Evolutionary conservation across 108 stramenopile genomes (phyloP).

Genomic region (Skeletonema menzelii): DNA sequence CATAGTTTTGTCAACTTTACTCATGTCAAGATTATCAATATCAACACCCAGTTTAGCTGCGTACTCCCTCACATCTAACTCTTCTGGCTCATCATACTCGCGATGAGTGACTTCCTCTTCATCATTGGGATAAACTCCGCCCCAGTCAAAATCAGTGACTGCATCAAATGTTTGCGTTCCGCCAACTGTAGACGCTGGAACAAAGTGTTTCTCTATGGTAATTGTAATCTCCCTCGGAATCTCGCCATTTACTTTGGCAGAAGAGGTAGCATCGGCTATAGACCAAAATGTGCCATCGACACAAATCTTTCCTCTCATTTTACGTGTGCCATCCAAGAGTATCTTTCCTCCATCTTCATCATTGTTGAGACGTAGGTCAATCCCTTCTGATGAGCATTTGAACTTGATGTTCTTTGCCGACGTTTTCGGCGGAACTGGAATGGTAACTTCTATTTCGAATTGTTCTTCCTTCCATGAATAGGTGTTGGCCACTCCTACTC

Average conservation of each 20-base stretch:
- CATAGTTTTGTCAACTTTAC: slow-evolving; percentile 83
- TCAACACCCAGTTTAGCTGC: slow-evolving; percentile 81
- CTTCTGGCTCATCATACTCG: slow-evolving; percentile 76
- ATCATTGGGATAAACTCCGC: slow-evolving; percentile 75
- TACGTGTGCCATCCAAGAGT: slow-evolving; percentile 64
- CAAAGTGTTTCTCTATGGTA: slow-evolving; percentile 69
- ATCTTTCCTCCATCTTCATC: slow-evolving; percentile 15
- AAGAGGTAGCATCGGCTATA: slow-evolving; percentile 50
- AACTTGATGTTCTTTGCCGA: slow-evolving; percentile 68
- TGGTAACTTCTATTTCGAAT: slow-evolving; percentile 78
- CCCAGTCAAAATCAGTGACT: slow-evolving; percentile 84
- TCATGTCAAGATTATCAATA: slow-evolving; percentile 89
- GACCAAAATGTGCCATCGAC: slow-evolving; percentile 87
- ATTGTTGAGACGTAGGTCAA: slow-evolving; percentile 7
- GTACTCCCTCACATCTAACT: slow-evolving; percentile 79
- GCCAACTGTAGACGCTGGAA: slow-evolving; percentile 12
- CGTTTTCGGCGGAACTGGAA: slow-evolving; percentile 65
- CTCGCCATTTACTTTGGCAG: slow-evolving; percentile 4
- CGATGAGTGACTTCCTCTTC: slow-evolving; percentile 68
- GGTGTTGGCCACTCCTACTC: slow-evolving; percentile 59
- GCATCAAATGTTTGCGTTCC: slow-evolving; percentile 32
- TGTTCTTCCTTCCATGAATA: slow-evolving; percentile 84
- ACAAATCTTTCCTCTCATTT: slow-evolving; percentile 60
- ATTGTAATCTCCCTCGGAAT: slow-evolving; percentile 55
- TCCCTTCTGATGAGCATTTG: slow-evolving; percentile 51